Evolutionary conservation across 192 early-diverging fungal genomes (phyloP), one percentile per base, ranked within the genome.

Genomic region (Backusella tarrabulga): DNA sequence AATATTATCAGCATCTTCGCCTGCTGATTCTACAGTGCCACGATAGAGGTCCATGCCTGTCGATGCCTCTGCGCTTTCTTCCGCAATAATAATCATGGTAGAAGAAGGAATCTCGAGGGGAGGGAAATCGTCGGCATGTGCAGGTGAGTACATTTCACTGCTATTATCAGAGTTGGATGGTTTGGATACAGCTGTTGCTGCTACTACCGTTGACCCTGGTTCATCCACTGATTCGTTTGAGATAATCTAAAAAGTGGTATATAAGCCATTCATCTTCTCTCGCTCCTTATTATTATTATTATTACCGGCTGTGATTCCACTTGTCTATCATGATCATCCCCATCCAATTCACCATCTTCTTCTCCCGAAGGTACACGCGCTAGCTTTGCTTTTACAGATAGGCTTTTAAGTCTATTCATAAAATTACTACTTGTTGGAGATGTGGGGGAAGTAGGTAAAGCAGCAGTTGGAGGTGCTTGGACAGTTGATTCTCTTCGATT

Each of bases 31-130:
- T 0, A 93, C 84, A 21, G 87, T 90, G 38, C 92, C 91, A 32
- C 92, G 87, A 76, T 93, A 95, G 41, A 93, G 76, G 77, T 93
- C 92, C 66, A 95, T 85, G 56, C 85, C 90, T 21, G 88, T 88
- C 0, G 90, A 89, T 6, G 91, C 93, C 67, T 95, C 93, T 3
- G 88, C 84, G 6, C 89, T 90, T 41, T 96, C 94, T 80, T 95
- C 92, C 7, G 90, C 90, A 29, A 97, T 89, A 34, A 93, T 87
- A 6, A 97, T 82, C 2, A 89, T 89, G 1, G 94, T 91, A 46
- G 87, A 82, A 2, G 86, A 72, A 14, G 93, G 92, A n/a, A 97
- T 83, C 15, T 68, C 50, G 23, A 94, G 75, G 15, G 82, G 83
- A 8, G 94, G 95, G 23, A 86, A 86, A 52, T 94, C 94, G 23